Evolutionary conservation across 179 eudicot species (phyloP), one percentile per base, ranked within the genome.

Genomic region (Gypsophila paniculata): DNA sequence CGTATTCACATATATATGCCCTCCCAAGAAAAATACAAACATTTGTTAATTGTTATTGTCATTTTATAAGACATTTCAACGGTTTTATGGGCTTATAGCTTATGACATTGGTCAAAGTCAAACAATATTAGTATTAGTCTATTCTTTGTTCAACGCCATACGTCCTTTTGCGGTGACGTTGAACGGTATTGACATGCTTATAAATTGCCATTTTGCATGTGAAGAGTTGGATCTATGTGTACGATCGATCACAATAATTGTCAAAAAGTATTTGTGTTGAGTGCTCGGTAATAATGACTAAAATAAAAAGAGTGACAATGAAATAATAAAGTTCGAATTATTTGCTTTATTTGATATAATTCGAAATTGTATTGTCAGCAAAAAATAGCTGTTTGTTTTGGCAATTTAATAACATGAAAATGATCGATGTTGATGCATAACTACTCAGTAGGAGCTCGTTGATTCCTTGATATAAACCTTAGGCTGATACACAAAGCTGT

Each of bases 51-150:
- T 29, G 34, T 10, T 39, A 1, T 61, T 61, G 69, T 23, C 73
- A 75, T 69, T 34, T 69, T 69, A 46, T 62, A 22, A 53, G 42
- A 63, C 48, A 29, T 18, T 49, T 44, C 60, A 61, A 72, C 61
- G 62, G 62, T 34, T 26, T 69, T n/a, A 34, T 53, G 72, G 71
- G 71, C 69, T 65, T 29, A 6, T 42, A 9, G 54, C 65, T 71
- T 62, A 76, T 17, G 42, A 19, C 48, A 71, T 57, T 66, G 66
- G 80, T 77, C 80, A 77, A 77, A 77, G 61, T 77, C 78, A 75
- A 67, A 52, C 61, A 11, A 46, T 48, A 74, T 17, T 38, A 57
- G 9, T 44, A 59, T 1, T 62, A 42, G 6, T 65, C 6, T 71
- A 32, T 76, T 72, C 29, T 66, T 68, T 59, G 75, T 66, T 77